A percentile compares a stretch with the other conserved stretches of the same genome.
phyloP scores from a whole-genome alignment of 192 early-diverging fungal genomes.

The Backusella liffmaniae region DNA sequence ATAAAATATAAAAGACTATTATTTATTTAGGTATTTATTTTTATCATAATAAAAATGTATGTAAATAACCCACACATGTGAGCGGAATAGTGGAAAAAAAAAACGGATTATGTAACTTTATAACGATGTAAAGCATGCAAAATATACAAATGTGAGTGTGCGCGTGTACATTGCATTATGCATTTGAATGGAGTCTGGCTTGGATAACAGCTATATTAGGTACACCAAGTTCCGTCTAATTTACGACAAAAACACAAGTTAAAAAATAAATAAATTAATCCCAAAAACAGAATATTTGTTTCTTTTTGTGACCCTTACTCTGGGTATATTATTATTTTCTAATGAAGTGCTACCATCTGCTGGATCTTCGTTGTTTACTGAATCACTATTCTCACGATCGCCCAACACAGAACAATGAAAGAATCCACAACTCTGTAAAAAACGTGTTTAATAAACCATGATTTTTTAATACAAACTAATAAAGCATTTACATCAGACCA shows the following conservation, averaged over 20 bases:
- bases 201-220: conserved; percentile 48
- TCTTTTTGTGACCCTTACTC: not conserved
- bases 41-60: not conserved
- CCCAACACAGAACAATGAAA: conserved; percentile 46
- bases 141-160: not conserved
- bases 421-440: conserved; percentile 49
- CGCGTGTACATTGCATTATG: not conserved
- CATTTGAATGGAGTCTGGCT: conserved; percentile 10
- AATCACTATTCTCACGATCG: conserved; percentile 1
- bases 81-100: not conserved
- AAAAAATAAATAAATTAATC: not conserved
- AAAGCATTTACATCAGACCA: conserved; percentile 44
- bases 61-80: not conserved
- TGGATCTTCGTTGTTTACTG: not conserved
- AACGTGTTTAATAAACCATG: not conserved
- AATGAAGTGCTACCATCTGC: not conserved
- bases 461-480: not conserved
- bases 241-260: not conserved
- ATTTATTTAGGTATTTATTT: not conserved
- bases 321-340: conserved; percentile 7
- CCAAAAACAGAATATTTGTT: not conserved
- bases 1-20: not conserved
- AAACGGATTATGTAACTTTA: not conserved
- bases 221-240: conserved; percentile 59
- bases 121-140: not conserved